These are phyloP conservation scores for Populus hybrid DNA, from an alignment of 441 rosid species.

Conservation along the genomic window DNA sequence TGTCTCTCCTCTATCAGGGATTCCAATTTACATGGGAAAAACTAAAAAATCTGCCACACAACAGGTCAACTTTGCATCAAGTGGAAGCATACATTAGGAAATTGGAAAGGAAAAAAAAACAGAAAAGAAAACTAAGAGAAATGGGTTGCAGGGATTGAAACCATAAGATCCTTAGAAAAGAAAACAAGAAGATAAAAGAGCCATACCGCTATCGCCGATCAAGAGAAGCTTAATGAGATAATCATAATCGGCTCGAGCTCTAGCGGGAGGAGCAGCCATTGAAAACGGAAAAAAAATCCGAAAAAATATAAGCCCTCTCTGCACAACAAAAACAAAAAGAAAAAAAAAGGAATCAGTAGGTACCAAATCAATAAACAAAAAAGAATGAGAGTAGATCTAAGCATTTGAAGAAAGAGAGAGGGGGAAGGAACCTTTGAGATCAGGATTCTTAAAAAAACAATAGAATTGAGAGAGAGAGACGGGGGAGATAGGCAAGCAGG, in stretches of 20 bases:
- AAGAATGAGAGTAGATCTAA: neutral
- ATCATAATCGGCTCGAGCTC: constrained; percentile 38
- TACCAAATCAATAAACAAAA: neutral
- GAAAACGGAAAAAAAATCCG: neutral
- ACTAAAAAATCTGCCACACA: neutral
- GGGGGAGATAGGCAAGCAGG: no score
- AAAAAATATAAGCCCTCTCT: constrained; percentile 16
- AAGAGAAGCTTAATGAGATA: constrained; percentile 37
- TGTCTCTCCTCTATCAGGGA: neutral
- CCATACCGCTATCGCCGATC: constrained; percentile 34
- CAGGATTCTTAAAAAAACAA: neutral
- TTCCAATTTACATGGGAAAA: neutral
- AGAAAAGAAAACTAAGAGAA: no score
- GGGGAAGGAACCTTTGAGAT: neutral
- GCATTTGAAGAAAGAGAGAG: neutral
- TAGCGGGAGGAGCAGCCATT: constrained; percentile 39
- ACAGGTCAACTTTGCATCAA: neutral
- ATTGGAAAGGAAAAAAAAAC: no score
- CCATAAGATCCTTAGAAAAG: neutral
- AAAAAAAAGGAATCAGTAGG: neutral
- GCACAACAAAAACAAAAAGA: constrained; percentile 4
- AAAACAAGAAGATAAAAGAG: neutral
- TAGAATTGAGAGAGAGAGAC: no score
- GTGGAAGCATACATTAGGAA: neutral
- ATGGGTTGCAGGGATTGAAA: neutral